A percentile compares a stretch with the other conserved stretches of the same genome.
Evolutionary conservation across 176 grass and related monocot genomes (phyloP).

Genomic region (Lolium multiflorum): DNA sequence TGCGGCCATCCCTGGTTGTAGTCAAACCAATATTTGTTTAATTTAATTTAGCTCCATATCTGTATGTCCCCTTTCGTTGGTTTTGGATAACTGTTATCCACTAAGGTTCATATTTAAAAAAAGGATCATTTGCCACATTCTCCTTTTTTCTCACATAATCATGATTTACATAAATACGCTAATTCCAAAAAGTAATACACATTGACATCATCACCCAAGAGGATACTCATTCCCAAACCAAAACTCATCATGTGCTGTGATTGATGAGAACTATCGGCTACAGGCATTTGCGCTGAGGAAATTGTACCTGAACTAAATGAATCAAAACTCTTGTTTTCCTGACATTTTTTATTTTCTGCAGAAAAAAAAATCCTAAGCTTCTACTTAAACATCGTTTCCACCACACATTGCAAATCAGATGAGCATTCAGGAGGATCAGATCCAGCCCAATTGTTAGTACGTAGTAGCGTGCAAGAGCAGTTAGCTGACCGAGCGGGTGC

Average conservation of each 20-base stretch:
- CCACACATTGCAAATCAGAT: background rate
- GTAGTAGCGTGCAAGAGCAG: constrained; percentile 15
- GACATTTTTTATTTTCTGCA: background rate
- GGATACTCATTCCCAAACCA: background rate
- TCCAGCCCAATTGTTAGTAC: background rate
- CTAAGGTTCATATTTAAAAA: background rate
- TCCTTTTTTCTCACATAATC: background rate
- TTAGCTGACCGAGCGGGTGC: constrained; percentile 76
- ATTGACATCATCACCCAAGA: background rate
- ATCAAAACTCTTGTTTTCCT: background rate
- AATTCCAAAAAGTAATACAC: background rate
- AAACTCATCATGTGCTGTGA: background rate
- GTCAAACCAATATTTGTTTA: constrained; percentile 14
- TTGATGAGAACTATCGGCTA: background rate
- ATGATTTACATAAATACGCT: background rate
- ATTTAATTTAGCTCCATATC: background rate
- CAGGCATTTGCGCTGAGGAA: background rate
- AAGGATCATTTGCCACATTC: background rate
- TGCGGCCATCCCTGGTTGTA: background rate
- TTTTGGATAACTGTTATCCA: background rate
- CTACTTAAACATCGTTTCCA: constrained; percentile 8
- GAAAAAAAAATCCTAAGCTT: background rate
- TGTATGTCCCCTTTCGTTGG: background rate
- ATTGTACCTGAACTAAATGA: background rate
- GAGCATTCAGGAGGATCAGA: background rate